Evolutionary conservation across 768 basidiomycete genomes (phyloP).

Genomic region (Lactifluus subvellereus): DNA sequence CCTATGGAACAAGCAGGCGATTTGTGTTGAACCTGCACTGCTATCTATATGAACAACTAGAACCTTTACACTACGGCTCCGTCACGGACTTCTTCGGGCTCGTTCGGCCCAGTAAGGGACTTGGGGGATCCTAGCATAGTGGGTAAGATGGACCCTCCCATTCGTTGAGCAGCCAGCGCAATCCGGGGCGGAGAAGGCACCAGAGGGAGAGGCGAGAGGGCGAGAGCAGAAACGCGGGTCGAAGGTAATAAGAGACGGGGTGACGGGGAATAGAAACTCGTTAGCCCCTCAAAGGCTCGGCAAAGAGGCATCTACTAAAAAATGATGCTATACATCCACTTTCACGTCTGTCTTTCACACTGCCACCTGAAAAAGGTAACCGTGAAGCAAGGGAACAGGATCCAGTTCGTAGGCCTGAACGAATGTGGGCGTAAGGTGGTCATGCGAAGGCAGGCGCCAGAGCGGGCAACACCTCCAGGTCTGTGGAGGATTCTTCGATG

Average conservation of each 20-base stretch:
- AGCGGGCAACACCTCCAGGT: constrained; percentile 3
- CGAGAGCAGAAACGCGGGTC: constrained; percentile 35
- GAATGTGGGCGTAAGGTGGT: background rate
- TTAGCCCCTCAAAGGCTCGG: too few species aligned
- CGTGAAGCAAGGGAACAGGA: constrained; percentile 9
- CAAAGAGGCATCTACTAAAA: background rate
- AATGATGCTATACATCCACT: constrained; percentile 1
- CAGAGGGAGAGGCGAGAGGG: constrained; percentile 51
- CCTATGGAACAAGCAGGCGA: background rate
- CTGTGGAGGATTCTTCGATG: background rate
- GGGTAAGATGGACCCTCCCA: background rate
- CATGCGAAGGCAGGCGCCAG: constrained; percentile 4
- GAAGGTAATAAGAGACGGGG: constrained; percentile 32
- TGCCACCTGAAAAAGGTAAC: background rate
- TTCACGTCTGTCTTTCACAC: background rate
- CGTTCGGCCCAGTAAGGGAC: too few species aligned
- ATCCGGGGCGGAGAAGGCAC: constrained; percentile 27
- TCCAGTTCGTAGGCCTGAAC: constrained; percentile 6
- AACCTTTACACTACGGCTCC: background rate
- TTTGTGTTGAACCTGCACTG: background rate
- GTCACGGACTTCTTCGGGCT: background rate
- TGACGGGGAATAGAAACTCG: background rate
- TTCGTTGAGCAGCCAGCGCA: background rate
- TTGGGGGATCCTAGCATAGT: too few species aligned
- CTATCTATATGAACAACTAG: background rate